phyloP scores from a whole-genome alignment of 352 stramenopile species.

The Globisporangium solare region DNA sequence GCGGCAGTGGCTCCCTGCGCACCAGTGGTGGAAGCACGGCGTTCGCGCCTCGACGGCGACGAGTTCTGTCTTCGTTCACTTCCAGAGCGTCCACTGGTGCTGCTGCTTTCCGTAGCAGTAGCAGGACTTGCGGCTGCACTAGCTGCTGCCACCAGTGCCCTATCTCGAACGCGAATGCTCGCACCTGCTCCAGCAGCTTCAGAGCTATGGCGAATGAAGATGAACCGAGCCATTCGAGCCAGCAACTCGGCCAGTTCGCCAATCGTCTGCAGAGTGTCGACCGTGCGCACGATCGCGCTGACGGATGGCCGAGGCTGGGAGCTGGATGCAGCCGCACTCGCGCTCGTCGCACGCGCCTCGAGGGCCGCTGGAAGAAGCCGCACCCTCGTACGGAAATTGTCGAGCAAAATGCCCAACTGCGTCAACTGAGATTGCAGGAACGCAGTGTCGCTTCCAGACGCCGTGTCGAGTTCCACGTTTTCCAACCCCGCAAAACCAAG shows the following conservation, averaged over 20 bases:
- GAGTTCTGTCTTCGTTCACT: constrained; percentile 6
- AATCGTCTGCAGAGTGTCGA: constrained; percentile 52
- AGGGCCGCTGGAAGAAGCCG: constrained; percentile 44
- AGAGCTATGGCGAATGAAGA: constrained; percentile 40
- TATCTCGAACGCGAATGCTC: background rate
- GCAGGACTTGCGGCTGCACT: background rate
- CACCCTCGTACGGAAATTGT: constrained; percentile 42
- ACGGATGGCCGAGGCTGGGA: constrained; percentile 7
- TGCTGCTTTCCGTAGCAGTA: background rate
- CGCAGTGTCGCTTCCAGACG: constrained; percentile 18
- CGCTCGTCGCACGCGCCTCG: constrained; percentile 13
- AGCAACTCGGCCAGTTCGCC: constrained; percentile 49
- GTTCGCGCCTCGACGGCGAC: constrained; percentile 10
- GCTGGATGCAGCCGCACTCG: too few relatives aligned
- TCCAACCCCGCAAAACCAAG: constrained; percentile 18
- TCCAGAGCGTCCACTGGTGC: background rate
- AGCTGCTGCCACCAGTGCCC: background rate
- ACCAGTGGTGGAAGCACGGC: background rate
- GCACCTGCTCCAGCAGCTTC: constrained; percentile 2
- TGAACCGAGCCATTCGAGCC: constrained; percentile 38
- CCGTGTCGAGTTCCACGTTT: constrained; percentile 9
- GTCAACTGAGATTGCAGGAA: constrained; percentile 51
- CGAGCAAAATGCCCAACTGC: constrained; percentile 37
- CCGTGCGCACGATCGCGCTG: constrained; percentile 29
- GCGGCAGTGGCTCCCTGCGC: too few relatives aligned